phyloP scores from a whole-genome alignment of 75 land plant species.

The Pinus taeda region DNA sequence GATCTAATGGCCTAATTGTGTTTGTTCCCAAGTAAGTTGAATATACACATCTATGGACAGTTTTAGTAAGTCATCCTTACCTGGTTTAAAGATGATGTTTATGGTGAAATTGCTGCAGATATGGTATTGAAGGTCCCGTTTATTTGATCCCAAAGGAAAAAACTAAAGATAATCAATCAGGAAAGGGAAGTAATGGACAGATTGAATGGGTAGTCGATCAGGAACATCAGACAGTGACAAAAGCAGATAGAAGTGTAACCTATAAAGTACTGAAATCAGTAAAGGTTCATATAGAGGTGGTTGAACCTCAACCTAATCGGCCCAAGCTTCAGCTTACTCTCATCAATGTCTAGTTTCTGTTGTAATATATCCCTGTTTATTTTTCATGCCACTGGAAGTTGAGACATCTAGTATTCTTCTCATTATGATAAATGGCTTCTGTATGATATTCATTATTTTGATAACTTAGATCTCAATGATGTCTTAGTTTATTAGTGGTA shows the following conservation, averaged over 20 bases:
- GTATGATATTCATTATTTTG: conserved; percentile 20
- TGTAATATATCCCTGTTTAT: background rate
- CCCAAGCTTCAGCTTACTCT: conserved; percentile 90
- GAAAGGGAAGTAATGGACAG: conserved; percentile 28
- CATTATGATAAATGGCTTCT: background rate
- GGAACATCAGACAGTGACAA: conserved; percentile 63
- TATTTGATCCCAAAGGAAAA: conserved; percentile 44
- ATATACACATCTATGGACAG: background rate
- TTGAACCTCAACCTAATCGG: conserved; percentile 89
- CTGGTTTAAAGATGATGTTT: background rate
- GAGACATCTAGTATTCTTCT: background rate
- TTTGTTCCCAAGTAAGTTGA: conserved; percentile 93
- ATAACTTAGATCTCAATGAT: conserved; percentile 20
- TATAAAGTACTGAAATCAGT: conserved; percentile 68
- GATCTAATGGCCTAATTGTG: conserved; percentile 94
- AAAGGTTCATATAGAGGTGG: conserved; percentile 80
- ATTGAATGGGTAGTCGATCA: conserved; percentile 78
- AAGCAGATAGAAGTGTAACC: conserved; percentile 40
- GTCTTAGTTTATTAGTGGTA: conserved; percentile 23
- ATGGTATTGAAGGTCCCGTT: conserved; percentile 95
- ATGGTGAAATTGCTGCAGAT: conserved; percentile 41
- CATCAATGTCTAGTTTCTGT: conserved; percentile 13
- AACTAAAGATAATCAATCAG: background rate
- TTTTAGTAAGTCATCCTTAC: background rate
- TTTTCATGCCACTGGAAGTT: background rate